Conservation (phyloP, 805 yeast genomes). For the Lachancea fermentati region DNA sequence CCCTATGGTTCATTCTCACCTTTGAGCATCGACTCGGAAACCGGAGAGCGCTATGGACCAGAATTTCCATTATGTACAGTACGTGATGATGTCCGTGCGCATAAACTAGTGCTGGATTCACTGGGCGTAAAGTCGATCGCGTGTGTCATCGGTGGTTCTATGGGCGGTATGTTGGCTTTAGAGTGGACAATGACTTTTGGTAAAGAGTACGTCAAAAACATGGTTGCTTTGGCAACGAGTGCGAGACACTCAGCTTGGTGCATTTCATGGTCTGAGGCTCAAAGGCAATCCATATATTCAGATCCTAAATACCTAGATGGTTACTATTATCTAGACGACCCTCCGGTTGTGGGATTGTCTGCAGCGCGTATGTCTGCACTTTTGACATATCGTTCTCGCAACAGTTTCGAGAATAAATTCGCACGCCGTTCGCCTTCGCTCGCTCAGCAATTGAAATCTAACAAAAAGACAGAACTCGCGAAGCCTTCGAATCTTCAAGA, state of each 20-base stretch:
- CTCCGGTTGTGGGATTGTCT: slow-evolving; percentile 79
- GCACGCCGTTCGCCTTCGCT: slow-evolving; percentile 70
- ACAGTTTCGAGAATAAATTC: slow-evolving; percentile 84
- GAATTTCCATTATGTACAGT: slow-evolving; percentile 90
- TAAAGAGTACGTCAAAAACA: slow-evolving; percentile 61
- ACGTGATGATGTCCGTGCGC: slow-evolving; percentile 86
- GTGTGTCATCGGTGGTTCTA: slow-evolving; percentile 89
- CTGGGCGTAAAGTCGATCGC: slow-evolving; percentile 78
- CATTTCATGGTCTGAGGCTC: slow-evolving; percentile 98
- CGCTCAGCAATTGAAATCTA: slow-evolving; percentile 30
- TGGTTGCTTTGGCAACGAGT: slow-evolving; percentile 86
- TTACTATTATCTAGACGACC: slow-evolving; percentile 68
- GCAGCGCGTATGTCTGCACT: slow-evolving; percentile 98
- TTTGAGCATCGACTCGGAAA: slow-evolving; percentile 68
- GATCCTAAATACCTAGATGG: slow-evolving; percentile 94
- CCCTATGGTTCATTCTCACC: slow-evolving; percentile 97
- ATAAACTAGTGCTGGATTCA: slow-evolving; percentile 68
- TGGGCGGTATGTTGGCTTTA: slow-evolving; percentile 97
- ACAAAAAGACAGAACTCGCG: slow-evolving; percentile 4
- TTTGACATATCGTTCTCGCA: slow-evolving; percentile 85
- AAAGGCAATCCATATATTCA: slow-evolving; percentile 89
- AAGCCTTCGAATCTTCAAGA: slow-evolving; percentile 48
- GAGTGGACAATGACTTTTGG: slow-evolving; percentile 68
- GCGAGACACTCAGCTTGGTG: slow-evolving; percentile 98
- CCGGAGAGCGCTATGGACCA: slow-evolving; percentile 81